Percentiles rank a stretch among this genome's conserved stretches.
Evolutionary conservation across 2,329 filamentous ascomycete species (phyloP).

Genomic region (Trichoderma simmonsii): DNA sequence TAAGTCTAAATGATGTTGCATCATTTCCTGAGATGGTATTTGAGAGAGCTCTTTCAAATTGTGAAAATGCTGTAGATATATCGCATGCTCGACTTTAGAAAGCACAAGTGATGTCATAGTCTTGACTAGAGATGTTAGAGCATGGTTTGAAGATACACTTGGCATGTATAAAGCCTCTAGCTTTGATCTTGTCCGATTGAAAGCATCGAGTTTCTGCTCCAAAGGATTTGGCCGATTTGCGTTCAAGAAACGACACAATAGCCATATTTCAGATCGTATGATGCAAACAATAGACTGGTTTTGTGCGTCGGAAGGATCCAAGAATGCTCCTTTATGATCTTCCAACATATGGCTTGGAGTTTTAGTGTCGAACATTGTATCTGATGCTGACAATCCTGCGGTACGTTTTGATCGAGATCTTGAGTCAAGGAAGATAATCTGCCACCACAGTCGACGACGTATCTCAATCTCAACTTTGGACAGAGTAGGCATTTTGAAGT

Average conservation of each 20-base stretch:
- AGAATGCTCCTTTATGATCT: background rate
- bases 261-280: background rate
- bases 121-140: background rate
- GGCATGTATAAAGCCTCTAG: background rate
- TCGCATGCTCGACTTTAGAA: background rate
- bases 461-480: background rate
- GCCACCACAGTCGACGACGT: background rate
- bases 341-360: background rate
- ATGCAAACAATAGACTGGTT: background rate
- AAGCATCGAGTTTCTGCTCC: background rate
- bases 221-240: background rate
- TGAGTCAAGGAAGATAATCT: background rate
- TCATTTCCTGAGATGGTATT: background rate
- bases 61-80: background rate
- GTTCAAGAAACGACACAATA: background rate
- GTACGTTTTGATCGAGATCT: background rate
- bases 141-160: background rate
- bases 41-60: background rate
- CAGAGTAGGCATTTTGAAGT: background rate
- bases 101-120: background rate
- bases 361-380: background rate
- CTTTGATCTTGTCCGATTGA: background rate
- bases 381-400: background rate
- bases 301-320: background rate
- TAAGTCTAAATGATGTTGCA: background rate